Base-by-base conservation (phyloP, 2,329 filamentous ascomycete species). In the Zasmidium citrigriseum region DNA sequence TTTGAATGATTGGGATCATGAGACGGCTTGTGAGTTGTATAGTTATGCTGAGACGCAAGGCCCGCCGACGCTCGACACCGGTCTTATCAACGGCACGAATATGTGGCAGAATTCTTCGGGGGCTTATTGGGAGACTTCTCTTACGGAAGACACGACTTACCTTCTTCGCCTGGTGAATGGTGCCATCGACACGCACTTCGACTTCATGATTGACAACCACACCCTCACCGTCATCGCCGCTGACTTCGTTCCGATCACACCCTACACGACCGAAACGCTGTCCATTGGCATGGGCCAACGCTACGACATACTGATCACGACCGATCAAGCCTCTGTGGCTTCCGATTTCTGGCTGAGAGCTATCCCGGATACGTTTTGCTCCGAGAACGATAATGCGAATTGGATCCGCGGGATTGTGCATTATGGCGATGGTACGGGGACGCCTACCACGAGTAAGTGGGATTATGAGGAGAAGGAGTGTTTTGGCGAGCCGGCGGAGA, bases 231-330 rank as follows among this genome's bases (percentile, higher is more conserved):
- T 79, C 29, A 74, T 80, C 48, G 71, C 75, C 2, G 69, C 70
- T 1, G 78, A 80, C 51, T 77, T 79, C 47, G 72, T 76, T 5
- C 76, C 78, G 1, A 75, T 80, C 52, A 69, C 71, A 21, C 78
- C 77, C 10, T 79, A 74, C 56, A 66, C 62, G 29, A 72, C 76
- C 1, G 64, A 70, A 11, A 72, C 70, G 2, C 57, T 78, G 7
- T 62, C 64, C 24, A 69, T 78, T 45, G 69, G 69, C 54, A 74
- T 75, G 59, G 75, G 74, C 23, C 71, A 73, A 49, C 65, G 71
- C 12, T 73, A 73, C 64, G 67, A 73, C 52, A 59, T 73, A 10
- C 65, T 73, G n/a, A 64, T 73, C 22, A 65, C 64, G 9, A 70
- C 71, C 1, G 67, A 69, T 20, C 58, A 59, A 50, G 50, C 73